Evolutionary conservation across 2,329 filamentous ascomycete species (phyloP), one percentile per base, ranked within the genome.

Genomic region (Alternaria brassicae): DNA sequence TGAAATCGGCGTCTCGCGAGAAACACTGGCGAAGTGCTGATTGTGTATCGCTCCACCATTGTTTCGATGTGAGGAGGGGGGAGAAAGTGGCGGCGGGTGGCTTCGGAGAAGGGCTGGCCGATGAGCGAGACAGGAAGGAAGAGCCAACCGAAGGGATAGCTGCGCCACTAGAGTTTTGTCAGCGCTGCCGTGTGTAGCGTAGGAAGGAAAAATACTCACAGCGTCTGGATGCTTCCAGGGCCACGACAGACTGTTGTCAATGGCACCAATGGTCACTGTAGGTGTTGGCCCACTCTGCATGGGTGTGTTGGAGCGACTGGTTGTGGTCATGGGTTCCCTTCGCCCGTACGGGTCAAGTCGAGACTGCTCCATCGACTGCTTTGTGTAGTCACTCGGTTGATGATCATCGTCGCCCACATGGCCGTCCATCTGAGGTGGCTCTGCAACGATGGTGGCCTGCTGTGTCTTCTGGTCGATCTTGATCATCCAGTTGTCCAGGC

Each of bases 401-500:
- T 80, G 79, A 8, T 58, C 28, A 8, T 81, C 80, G 2, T 81
- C 80, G 3, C 65, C 45, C 19, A 54, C 56, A 8, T 67, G 52
- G 3, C 82, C 79, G 51, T 89, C 86, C 55, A 83, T 84, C 81
- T 83, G 91, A 73, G 83, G 96, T 10, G 93, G 92, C 60, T 97
- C 93, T 0, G 92, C 92, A 15, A 90, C 89, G 65, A 99, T 92
- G 7, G 91, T 92, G 12, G 95, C 94, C 70, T 90, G 86, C 72
- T 95, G 88, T 3, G 86, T 88, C 68, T 92, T 86, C 84, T 89
- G 92, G 77, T 99, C 93, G 30, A 99, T 91, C 77, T 92, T 95
- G 74, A 99, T 93, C 95, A 99, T 99, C 95, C 95, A 99, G 71
- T 99, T 99, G 77, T 99, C 95, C 56, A 97, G 83, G 2, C 95